Evolutionary conservation across 352 stramenopile species (phyloP).

Genomic region (Phytophthora rubi): DNA sequence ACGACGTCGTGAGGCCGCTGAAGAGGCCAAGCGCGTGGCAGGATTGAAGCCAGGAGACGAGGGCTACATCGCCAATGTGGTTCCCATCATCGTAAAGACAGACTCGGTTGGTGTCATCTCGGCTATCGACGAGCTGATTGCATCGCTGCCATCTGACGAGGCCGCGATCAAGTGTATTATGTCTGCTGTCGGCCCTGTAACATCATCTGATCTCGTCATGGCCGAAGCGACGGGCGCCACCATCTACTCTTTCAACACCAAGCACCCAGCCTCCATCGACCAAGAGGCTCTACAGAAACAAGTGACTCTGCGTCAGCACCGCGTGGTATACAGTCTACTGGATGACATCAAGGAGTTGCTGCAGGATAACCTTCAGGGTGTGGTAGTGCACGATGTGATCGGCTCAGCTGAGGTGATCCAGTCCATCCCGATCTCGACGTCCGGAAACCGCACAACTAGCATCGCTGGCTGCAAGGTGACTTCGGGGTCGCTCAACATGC

Average conservation of each 20-base stretch:
- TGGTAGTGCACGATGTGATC: slow-evolving; percentile 70
- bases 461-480: slow-evolving; percentile 96
- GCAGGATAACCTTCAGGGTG: slow-evolving; percentile 65
- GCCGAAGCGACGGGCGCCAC: slow-evolving; percentile 81
- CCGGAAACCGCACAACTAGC: slow-evolving; percentile 89
- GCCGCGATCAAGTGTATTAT: slow-evolving; percentile 85
- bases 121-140: slow-evolving; percentile 89
- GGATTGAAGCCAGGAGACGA: slow-evolving; percentile 73
- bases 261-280: slow-evolving; percentile 73
- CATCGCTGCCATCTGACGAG: slow-evolving; percentile 71
- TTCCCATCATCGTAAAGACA: slow-evolving; percentile 98
- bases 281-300: slow-evolving; percentile 83
- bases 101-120: slow-evolving; percentile 98
- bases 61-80: slow-evolving; percentile 91
- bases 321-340: slow-evolving; percentile 90
- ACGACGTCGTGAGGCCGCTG: slow-evolving; percentile 64
- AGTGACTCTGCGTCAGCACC: slow-evolving; percentile 74
- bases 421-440: slow-evolving; percentile 85
- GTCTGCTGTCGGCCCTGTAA: slow-evolving; percentile 82
- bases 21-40: slow-evolving; percentile 76
- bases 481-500: slow-evolving; percentile 92
- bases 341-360: slow-evolving; percentile 89
- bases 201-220: slow-evolving; percentile 84
- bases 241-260: slow-evolving; percentile 92
- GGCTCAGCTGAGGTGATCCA: slow-evolving; percentile 84